Conservation (phyloP, 805 yeast genomes). For the Saccharomycopsis schoenii region DNA sequence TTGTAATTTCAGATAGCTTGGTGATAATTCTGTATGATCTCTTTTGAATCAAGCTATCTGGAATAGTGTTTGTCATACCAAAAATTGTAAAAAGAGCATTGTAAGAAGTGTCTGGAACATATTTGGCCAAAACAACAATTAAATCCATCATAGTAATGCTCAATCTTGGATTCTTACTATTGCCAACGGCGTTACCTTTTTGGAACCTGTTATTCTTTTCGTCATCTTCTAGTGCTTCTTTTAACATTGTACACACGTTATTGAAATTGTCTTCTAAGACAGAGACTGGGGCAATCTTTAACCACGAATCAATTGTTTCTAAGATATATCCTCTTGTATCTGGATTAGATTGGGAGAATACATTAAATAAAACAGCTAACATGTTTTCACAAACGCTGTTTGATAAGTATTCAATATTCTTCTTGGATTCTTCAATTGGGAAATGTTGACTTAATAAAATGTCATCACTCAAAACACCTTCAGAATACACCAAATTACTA, state of each 20-base stretch:
- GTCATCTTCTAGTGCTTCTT: conserved; percentile 55
- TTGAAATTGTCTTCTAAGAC: conserved; percentile 72
- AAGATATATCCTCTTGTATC: conserved; percentile 76
- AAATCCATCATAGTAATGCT: conserved; percentile 88
- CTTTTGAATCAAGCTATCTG: conserved; percentile 70
- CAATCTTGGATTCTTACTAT: conserved; percentile 36
- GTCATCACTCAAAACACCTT: conserved; percentile 52
- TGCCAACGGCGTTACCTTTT: conserved; percentile 25
- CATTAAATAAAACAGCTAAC: conserved; percentile 82
- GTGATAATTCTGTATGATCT: conserved; percentile 76
- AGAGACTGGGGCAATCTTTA: conserved; percentile 54
- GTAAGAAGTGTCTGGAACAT: conserved; percentile 62
- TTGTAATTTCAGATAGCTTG: conserved; percentile 58
- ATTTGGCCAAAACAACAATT: conserved; percentile 76
- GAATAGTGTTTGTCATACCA: conserved; percentile 48
- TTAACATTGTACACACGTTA: conserved; percentile 73
- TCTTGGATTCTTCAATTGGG: conserved; percentile 43
- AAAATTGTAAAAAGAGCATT: conserved; percentile 72
- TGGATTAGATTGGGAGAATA: conserved; percentile 80
- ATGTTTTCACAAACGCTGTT: conserved; percentile 57
- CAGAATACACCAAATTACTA: conserved; percentile 54
- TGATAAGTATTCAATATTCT: conserved; percentile 54
- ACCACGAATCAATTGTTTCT: conserved; percentile 76
- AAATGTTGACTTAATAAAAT: conserved; percentile 50
- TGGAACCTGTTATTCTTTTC: conserved; percentile 25